Evolutionary conservation across 345 rosid species (phyloP), one percentile per base, ranked within the genome.

Genomic region (Boechera retrofracta): DNA sequence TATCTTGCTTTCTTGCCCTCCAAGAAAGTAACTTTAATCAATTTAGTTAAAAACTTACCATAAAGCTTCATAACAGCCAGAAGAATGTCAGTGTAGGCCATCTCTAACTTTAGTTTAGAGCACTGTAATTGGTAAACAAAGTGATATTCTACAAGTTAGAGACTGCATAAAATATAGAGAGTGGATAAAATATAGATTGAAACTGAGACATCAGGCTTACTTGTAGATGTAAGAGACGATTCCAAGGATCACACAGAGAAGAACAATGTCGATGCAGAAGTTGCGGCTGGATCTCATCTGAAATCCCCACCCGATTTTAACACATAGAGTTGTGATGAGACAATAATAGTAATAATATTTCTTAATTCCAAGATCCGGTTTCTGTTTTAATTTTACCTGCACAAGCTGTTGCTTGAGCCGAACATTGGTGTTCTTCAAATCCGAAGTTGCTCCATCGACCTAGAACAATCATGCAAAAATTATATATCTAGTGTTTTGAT

Each of bases 201-300:
- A 75, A 32, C 10, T 39, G 58, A 51, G 56, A 60, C 29, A 45
- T 7, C 6, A 52, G 41, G 79, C 86, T 90, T 86, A 90, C 91
- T 83, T 83, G 81, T 94, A 90, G 71, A 94, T 62, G 82, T 91
- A 89, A 58, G 87, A 81, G 64, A 76, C 83, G 64, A 94, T 87
- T 42, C 98, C 92, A 44, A 91, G 84, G 72, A 94, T 76, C 16
- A 94, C 83, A 62, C 89, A 86, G 4, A 94, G 82, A 64, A 90
- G 84, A 72, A 87, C 61, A 77, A 89, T 87, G 82, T 90, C 97
- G n/a, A 94, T 83, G 83, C 86, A 88, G 85, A 91, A 83, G 83
- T 94, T 94, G 62, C 85, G 82, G 65, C 86, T 85, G 49, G 94
- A 89, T 77, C 98, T 85, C 72, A 90, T 54, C 98, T 89, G 87